Conservation (phyloP, 805 yeast species). For the Yarrowia sp. region DNA sequence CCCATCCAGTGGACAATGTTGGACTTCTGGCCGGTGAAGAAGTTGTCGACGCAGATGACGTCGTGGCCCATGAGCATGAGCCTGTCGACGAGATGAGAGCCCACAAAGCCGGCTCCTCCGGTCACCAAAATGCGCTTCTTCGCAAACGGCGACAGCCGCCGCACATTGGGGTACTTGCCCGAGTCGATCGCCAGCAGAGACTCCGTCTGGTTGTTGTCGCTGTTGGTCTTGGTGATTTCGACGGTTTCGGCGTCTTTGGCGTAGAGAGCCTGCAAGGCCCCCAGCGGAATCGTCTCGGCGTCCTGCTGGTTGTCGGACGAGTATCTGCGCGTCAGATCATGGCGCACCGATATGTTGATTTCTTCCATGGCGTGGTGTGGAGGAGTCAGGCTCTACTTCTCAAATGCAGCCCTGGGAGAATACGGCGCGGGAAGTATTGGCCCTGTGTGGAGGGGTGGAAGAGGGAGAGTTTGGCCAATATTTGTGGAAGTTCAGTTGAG, state of each 20-base stretch:
- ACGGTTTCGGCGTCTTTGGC: conserved; percentile 15
- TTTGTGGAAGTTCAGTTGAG: too few species aligned
- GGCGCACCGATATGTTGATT: conserved; percentile 12
- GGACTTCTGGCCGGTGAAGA: conserved; percentile 34
- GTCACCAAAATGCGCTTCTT: conserved; percentile 35
- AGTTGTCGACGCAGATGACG: conserved; percentile 36
- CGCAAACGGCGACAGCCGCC: conserved; percentile 34
- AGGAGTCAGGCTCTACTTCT: too few species aligned
- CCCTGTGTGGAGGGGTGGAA: too few species aligned
- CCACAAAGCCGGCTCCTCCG: conserved; percentile 37
- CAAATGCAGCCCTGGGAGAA: too few species aligned
- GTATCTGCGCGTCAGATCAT: conserved; percentile 13
- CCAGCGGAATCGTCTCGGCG: conserved; percentile 12
- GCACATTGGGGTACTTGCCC: conserved; percentile 32
- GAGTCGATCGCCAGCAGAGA: conserved; percentile 20
- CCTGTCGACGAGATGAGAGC: conserved; percentile 36
- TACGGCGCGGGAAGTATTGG: too few species aligned
- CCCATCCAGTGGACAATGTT: conserved; percentile 37
- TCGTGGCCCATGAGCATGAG: conserved; percentile 36
- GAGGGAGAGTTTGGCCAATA: too few species aligned
- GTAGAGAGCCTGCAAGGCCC: conserved; percentile 4
- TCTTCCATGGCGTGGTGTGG: conserved; percentile 4
- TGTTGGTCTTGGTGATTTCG: background rate
- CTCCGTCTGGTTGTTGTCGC: background rate
- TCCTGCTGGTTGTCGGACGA: conserved; percentile 9